These are phyloP conservation scores for Podila epigama DNA, from an alignment of 192 early-diverging fungal genomes.

Conservation along the genomic window DNA sequence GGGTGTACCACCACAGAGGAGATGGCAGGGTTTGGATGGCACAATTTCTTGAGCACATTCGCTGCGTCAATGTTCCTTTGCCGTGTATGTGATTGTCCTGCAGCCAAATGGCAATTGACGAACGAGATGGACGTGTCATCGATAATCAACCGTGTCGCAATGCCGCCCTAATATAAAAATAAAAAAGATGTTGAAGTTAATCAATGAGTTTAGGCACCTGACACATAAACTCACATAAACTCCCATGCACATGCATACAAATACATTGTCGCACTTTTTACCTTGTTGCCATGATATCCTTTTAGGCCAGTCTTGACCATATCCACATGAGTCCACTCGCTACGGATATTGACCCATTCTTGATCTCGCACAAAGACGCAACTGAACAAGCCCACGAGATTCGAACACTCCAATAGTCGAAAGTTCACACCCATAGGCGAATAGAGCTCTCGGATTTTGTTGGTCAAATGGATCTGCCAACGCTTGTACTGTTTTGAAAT, in stretches of 20 bases:
- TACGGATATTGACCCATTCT: conserved; percentile 49
- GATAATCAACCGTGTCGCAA: conserved; percentile 76
- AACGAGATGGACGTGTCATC: conserved; percentile 86
- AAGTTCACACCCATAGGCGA: conserved; percentile 54
- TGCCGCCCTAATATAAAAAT: conserved; percentile 65
- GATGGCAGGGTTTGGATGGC: conserved; percentile 48
- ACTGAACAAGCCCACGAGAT: conserved; percentile 92
- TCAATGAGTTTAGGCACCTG: too few relatives aligned
- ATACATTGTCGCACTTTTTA: conserved; percentile 9
- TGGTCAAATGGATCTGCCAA: conserved; percentile 83
- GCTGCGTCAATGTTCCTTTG: conserved; percentile 80
- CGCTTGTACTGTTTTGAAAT: conserved; percentile 76
- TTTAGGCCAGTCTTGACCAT: conserved; percentile 90
- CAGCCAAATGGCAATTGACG: conserved; percentile 87
- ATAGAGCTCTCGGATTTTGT: conserved; percentile 62
- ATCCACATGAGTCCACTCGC: conserved; percentile 68
- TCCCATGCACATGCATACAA: neutral
- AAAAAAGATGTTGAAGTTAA: neutral
- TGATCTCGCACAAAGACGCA: conserved; percentile 81
- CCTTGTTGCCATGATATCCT: conserved; percentile 93
- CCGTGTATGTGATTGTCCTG: conserved; percentile 77
- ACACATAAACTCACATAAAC: neutral
- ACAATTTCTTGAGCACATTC: conserved; percentile 64
- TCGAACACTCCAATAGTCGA: conserved; percentile 72
- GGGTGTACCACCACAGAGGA: conserved; percentile 47